A percentile compares a stretch with the other conserved stretches of the same genome.
phyloP scores from a whole-genome alignment of 2,329 filamentous ascomycete species.

The Penicillium psychrosexuale region DNA sequence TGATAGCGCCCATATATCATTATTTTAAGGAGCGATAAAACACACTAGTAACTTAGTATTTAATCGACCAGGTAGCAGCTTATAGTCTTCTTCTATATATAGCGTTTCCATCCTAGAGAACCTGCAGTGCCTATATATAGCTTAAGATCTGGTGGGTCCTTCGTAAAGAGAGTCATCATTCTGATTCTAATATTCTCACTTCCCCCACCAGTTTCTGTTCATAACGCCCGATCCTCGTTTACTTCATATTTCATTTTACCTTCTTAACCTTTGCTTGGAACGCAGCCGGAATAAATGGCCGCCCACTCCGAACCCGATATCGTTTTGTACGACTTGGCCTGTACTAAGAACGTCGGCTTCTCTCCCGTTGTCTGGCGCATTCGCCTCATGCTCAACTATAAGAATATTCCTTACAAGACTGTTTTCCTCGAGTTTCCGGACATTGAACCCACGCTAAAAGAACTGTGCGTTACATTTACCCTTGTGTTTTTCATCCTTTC shows the following conservation, averaged over 20 bases:
- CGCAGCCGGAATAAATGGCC: background rate
- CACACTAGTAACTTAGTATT: background rate
- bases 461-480: slow-evolving; percentile 31
- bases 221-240: background rate
- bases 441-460: slow-evolving; percentile 44
- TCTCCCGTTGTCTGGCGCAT: slow-evolving; percentile 45
- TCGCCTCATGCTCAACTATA: slow-evolving; percentile 47
- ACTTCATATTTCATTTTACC: background rate
- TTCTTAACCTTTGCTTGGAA: background rate
- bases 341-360: slow-evolving; percentile 42
- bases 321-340: slow-evolving; percentile 43
- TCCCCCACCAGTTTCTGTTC: too few species aligned
- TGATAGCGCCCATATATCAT: background rate
- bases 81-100: background rate
- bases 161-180: background rate
- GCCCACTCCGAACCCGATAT: slow-evolving; percentile 30
- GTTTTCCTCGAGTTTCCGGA: slow-evolving; percentile 46
- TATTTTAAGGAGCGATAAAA: background rate
- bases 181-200: background rate
- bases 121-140: too few species aligned
- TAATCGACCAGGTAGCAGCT: background rate
- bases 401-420: slow-evolving; percentile 41
- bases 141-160: background rate
- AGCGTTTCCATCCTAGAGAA: background rate
- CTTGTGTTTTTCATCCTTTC: background rate